Evolutionary conservation across 371 early-diverging fungal genomes (phyloP), one percentile per base, ranked within the genome.

Genomic region (Lichtheimia corymbifera): DNA sequence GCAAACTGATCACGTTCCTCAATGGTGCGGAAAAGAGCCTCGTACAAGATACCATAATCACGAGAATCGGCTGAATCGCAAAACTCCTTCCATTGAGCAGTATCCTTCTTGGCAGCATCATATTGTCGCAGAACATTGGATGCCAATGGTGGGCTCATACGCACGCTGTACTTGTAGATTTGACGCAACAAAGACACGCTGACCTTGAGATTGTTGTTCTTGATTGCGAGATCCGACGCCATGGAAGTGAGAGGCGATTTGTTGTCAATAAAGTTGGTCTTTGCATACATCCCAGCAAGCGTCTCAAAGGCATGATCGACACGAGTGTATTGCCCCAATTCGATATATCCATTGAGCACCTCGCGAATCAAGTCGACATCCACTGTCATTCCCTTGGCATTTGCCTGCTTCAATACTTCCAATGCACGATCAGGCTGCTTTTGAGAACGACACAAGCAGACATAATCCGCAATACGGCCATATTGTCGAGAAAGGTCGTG

Each of bases 391-490:
- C 77, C 77, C 24, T 64, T 64, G 7, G 35, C 6, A 3, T 53
- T 54, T 70, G 77, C 73, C 14, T 63, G 64, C 17, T 64, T 41
- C 9, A 72, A 41, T 3, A 67, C 66, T 0, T 61, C 55, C 15
- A 70, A 42, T 0, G 70, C 70, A 17, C 58, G n/a, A n/a, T 74
- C 72, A 2, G 66, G 64, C 20, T 62, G 28, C 18, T 69, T 52
- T 22, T 69, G 54, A 1, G 49, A 50, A 17, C 67, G 57, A 42
- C 73, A 76, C 12, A 73, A 65, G 55, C 65, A 57, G 3, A 74
- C 64, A 27, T 78, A 81, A 44, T 71, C 68, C 7, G 75, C 67
- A 18, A 81, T 41, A 44, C 72, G 72, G 20, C 79, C 75, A 53
- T 73, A 76, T 20, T 74, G 68, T 35, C 62, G 64, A 12, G 65